Percentiles rank a stretch among this genome's conserved stretches.
These are phyloP conservation scores for Suillus spraguei DNA, from an alignment of 768 basidiomycete species.

Conservation along the genomic window DNA sequence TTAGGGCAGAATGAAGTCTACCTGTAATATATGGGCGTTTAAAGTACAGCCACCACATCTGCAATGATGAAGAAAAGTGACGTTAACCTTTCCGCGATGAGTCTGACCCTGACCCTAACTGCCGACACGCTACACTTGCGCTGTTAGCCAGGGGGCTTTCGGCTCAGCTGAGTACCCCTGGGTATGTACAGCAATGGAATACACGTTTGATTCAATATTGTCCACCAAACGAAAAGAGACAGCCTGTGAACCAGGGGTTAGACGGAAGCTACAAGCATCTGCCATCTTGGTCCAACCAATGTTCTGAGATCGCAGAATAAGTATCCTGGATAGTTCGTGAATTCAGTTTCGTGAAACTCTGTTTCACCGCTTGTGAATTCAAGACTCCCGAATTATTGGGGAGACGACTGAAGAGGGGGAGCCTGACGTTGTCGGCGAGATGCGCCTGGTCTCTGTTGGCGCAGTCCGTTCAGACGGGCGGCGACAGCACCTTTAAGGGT, in stretches of 20 bases:
- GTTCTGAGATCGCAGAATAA: constrained; percentile 96
- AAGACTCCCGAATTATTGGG: constrained; percentile 88
- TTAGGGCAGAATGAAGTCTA: too few relatives aligned
- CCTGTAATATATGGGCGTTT: too few relatives aligned
- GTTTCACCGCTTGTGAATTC: constrained; percentile 77
- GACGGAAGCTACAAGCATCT: constrained; percentile 64
- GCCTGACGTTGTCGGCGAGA: constrained; percentile 67
- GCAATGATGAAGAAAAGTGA: too few relatives aligned
- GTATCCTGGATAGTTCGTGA: constrained; percentile 92
- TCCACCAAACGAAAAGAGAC: too few relatives aligned
- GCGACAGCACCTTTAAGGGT: too few relatives aligned
- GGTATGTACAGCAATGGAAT: constrained; percentile 73
- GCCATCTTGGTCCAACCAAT: constrained; percentile 89
- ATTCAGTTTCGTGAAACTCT: constrained; percentile 98
- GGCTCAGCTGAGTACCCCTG: too few relatives aligned
- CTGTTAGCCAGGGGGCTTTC: too few relatives aligned
- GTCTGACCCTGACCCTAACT: too few relatives aligned
- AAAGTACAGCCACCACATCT: too few relatives aligned
- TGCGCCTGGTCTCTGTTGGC: constrained; percentile 36
- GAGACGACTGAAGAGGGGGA: constrained; percentile 73
- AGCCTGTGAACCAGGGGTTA: not conserved
- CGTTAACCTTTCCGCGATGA: too few relatives aligned
- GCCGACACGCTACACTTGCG: too few relatives aligned
- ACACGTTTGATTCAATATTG: too few relatives aligned
- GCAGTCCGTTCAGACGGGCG: not conserved